Conservation (phyloP, 2,329 filamentous ascomycete species). For the Endothia cerciana region DNA sequence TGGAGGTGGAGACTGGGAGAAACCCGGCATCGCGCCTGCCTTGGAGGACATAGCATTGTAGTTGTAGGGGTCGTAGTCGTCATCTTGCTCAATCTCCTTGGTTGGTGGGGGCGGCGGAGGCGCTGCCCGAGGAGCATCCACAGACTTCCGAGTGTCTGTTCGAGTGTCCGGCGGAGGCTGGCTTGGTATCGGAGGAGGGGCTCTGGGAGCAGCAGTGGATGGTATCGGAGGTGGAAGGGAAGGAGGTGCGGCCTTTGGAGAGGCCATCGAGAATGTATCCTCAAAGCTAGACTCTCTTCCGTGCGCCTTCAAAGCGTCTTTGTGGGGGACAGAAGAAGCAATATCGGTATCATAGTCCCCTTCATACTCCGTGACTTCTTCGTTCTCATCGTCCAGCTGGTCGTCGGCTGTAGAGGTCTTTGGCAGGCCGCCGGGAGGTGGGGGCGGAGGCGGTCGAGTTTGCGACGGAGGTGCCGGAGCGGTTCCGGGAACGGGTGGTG, state of each 20-base stretch:
- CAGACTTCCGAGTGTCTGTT: conserved; percentile 62
- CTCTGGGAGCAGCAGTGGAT: conserved; percentile 57
- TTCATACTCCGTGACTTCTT: conserved; percentile 91
- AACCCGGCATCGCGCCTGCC: conserved; percentile 36
- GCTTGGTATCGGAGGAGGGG: conserved; percentile 60
- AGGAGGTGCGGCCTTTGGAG: conserved; percentile 54
- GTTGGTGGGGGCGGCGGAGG: conserved; percentile 66
- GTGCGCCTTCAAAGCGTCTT: conserved; percentile 87
- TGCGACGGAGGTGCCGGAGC: conserved; percentile 55
- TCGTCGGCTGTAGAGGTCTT: conserved; percentile 64
- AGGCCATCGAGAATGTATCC: conserved; percentile 65
- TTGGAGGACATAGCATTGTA: conserved; percentile 47
- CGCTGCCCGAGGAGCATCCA: conserved; percentile 71
- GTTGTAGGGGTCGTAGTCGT: conserved; percentile 73
- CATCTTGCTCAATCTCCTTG: conserved; percentile 50
- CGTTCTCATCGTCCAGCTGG: conserved; percentile 67
- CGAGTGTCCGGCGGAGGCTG: conserved; percentile 53
- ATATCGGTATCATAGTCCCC: conserved; percentile 99
- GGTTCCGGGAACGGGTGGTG: conserved; percentile 63
- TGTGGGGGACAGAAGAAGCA: conserved; percentile 88
- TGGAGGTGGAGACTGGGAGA: conserved; percentile 39
- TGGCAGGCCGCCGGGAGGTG: conserved; percentile 59
- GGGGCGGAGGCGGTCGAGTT: conserved; percentile 68
- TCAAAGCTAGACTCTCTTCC: conserved; percentile 77
- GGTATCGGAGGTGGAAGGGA: conserved; percentile 61